Percentiles rank a stretch among this genome's conserved stretches.
Evolutionary conservation across 2,329 filamentous ascomycete species (phyloP).

Genomic region (Monosporascus sp.): DNA sequence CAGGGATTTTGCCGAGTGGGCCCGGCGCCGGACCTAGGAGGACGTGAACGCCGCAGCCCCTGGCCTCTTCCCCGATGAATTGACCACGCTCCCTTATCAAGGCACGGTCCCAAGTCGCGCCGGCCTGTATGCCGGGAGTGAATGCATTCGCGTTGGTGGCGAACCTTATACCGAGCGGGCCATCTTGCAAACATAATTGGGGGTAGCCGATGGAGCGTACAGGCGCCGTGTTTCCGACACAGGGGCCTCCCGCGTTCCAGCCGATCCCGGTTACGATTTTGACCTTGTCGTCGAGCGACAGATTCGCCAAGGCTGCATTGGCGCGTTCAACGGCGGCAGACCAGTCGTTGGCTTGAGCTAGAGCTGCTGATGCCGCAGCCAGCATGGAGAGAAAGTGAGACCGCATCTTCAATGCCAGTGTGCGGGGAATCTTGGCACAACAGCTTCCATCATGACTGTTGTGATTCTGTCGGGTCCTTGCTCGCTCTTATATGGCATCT

Average conservation of each 20-base stretch:
- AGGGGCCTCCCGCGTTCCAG: conserved; percentile 63
- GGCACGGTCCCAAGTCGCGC: conserved; percentile 72
- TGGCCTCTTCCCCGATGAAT: conserved; percentile 64
- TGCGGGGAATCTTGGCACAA: not conserved
- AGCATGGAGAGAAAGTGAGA: conserved; percentile 3
- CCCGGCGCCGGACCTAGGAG: conserved; percentile 72
- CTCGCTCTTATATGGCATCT: not conserved
- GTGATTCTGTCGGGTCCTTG: not conserved
- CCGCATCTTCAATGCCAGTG: not conserved
- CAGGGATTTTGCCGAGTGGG: conserved; percentile 65
- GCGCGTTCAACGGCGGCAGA: conserved; percentile 65
- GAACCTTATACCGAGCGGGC: conserved; percentile 70
- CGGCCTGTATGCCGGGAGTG: conserved; percentile 72
- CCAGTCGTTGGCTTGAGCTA: conserved; percentile 40
- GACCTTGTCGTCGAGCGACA: conserved; percentile 72
- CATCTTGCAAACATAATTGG: conserved; percentile 72
- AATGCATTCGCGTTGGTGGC: conserved; percentile 69
- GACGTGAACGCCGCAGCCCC: conserved; percentile 66
- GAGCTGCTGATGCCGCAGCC: conserved; percentile 6
- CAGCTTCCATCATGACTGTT: not conserved
- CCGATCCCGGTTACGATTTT: conserved; percentile 73
- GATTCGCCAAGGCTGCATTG: conserved; percentile 57
- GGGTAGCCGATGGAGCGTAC: conserved; percentile 59
- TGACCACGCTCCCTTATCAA: conserved; percentile 67
- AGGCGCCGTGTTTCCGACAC: conserved; percentile 57